Percentiles rank a stretch among this genome's conserved stretches.
phyloP scores from a whole-genome alignment of 306 rosid genomes.

The Inga oerstediana region DNA sequence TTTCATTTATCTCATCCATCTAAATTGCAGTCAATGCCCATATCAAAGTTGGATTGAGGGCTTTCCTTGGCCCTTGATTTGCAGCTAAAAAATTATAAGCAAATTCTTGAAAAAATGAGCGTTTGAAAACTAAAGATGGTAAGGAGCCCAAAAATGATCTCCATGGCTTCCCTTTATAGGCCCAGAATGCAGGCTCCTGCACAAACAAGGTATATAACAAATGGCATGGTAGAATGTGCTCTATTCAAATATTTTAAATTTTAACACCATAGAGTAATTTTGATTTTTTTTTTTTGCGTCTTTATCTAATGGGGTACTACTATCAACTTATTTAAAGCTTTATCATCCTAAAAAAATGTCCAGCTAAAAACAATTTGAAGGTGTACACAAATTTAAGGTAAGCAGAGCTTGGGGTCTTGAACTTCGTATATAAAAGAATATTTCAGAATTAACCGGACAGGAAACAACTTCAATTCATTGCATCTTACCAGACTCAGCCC shows the following conservation, averaged over 20 bases:
- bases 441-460: neutral
- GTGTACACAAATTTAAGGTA: neutral
- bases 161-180: no score
- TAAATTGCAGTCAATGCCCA: no score
- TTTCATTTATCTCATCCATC: neutral
- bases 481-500: slow-evolving; percentile 4
- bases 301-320: neutral
- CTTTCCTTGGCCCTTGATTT: neutral
- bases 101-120: neutral
- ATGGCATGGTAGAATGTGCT: neutral
- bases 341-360: neutral
- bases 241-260: neutral
- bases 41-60: no score
- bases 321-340: neutral
- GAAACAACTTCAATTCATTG: neutral
- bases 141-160: neutral
- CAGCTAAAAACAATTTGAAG: neutral
- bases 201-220: no score
- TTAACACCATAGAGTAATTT: neutral
- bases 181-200: no score
- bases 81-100: neutral
- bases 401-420: neutral
- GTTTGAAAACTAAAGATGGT: neutral
- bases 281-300: neutral
- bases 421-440: neutral